A percentile compares a stretch with the other conserved stretches of the same genome.
phyloP scores from a whole-genome alignment of 768 basidiomycete species.

The Pleurotus tuoliensis region DNA sequence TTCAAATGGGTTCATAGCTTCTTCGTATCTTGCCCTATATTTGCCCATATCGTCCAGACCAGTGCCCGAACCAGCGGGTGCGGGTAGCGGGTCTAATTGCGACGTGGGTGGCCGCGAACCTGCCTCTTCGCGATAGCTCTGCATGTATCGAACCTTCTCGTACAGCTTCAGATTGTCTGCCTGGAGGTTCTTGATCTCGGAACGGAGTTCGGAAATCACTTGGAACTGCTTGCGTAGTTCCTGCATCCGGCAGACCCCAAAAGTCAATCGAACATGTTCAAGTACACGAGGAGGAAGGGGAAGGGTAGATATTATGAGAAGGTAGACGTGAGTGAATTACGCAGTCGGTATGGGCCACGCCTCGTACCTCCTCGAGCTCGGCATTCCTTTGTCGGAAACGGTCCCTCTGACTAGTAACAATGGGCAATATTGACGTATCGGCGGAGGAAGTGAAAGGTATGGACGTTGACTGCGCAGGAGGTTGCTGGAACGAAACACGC shows the following conservation, averaged over 20 bases:
- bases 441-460: conserved; percentile 71
- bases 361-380: conserved; percentile 85
- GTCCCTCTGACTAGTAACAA: conserved; percentile 95
- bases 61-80: conserved; percentile 25
- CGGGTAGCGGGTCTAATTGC: conserved; percentile 67
- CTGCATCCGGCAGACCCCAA: conserved; percentile 31
- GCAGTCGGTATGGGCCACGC: too few relatives aligned
- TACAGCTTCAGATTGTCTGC: conserved; percentile 96
- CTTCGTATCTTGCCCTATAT: conserved; percentile 90
- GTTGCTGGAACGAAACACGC: conserved; percentile 16
- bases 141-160: conserved; percentile 99
- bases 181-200: conserved; percentile 89
- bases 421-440: conserved; percentile 95
- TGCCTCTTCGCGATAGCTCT: conserved; percentile 84
- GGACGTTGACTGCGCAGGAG: conserved; percentile 50
- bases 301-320: not conserved
- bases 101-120: conserved; percentile 50
- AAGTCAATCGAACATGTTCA: not conserved
- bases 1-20: conserved; percentile 98
- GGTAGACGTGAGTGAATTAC: conserved; percentile 8
- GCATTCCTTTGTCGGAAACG: conserved; percentile 97
- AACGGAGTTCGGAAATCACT: conserved; percentile 87
- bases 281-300: not conserved
- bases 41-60: conserved; percentile 73
- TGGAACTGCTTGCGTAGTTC: conserved; percentile 96